Evolutionary conservation across 352 stramenopile species (phyloP).

Genomic region (Phytophthora tubulina): DNA sequence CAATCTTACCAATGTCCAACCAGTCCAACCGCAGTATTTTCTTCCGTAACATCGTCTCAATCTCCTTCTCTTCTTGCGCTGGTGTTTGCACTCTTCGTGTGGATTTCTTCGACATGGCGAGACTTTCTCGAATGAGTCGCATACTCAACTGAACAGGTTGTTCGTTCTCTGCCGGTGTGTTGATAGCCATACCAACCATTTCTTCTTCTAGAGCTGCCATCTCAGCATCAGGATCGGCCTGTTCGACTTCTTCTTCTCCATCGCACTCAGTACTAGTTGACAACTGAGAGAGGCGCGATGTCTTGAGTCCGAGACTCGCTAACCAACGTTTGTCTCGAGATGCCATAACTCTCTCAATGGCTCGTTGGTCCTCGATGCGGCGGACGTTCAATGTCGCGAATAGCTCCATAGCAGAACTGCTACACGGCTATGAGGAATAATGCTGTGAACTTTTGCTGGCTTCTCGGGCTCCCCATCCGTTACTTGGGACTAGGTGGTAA

Average conservation of each 20-base stretch:
- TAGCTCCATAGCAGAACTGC: slow-evolving; percentile 41
- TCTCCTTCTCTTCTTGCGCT: slow-evolving; percentile 45
- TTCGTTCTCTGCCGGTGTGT: slow-evolving; percentile 45
- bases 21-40: slow-evolving; percentile 77
- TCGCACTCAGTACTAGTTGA: slow-evolving; percentile 8
- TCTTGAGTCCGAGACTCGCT: slow-evolving; percentile 37
- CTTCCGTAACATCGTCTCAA: slow-evolving; percentile 56
- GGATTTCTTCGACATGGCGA: slow-evolving; percentile 13
- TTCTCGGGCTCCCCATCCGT: slow-evolving; percentile 37
- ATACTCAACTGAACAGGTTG: slow-evolving; percentile 63
- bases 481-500: slow-evolving; percentile 36
- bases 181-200: slow-evolving; percentile 50
- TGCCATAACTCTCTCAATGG: slow-evolving; percentile 43
- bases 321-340: slow-evolving; percentile 48
- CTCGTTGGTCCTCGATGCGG: slow-evolving; percentile 41
- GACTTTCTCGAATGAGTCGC: slow-evolving; percentile 70
- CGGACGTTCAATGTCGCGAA: slow-evolving; percentile 48
- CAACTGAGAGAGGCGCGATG: slow-evolving; percentile 10
- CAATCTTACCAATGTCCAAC: slow-evolving; percentile 74
- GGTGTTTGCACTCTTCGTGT: slow-evolving; percentile 13
- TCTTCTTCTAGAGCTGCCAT: slow-evolving; percentile 72
- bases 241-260: slow-evolving; percentile 24
- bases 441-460: slow-evolving; percentile 10
- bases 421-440: slow-evolving; percentile 22
- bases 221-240: slow-evolving; percentile 54